Percentiles rank a stretch among this genome's conserved stretches.
phyloP scores from a whole-genome alignment of 192 early-diverging fungal species.

The Obelidium mucronatum region DNA sequence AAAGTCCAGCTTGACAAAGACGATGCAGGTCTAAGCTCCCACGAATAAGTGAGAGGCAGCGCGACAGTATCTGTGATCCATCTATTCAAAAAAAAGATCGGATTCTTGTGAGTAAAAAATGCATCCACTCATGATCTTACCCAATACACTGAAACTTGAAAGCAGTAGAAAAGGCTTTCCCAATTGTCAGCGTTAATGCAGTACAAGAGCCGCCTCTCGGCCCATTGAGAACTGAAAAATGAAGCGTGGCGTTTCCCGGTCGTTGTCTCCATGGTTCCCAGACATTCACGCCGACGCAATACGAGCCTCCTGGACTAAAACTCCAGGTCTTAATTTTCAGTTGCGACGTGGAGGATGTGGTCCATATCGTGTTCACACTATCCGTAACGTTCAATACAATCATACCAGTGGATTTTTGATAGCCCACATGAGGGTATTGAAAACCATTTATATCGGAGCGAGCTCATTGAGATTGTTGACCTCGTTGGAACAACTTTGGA shows the following conservation, averaged over 20 bases:
- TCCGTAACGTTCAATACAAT: neutral
- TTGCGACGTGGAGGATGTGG: neutral
- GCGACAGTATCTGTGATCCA: constrained; percentile 20
- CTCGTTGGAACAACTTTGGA: neutral
- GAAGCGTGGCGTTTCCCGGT: neutral
- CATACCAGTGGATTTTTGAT: neutral
- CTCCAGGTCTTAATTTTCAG: no score
- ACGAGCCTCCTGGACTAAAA: neutral
- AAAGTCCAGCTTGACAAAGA: neutral
- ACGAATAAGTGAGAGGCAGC: constrained; percentile 6
- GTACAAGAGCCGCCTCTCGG: neutral
- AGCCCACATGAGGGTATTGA: neutral
- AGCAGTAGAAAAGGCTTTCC: neutral
- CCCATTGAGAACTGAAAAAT: neutral
- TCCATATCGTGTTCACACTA: neutral
- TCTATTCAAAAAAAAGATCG: neutral
- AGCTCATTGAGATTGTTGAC: neutral
- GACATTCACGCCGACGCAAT: constrained; percentile 3
- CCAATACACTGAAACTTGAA: constrained; percentile 18
- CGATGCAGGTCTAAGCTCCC: constrained; percentile 9
- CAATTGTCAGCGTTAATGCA: neutral
- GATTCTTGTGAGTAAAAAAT: neutral
- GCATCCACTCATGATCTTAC: neutral
- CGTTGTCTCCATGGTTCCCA: neutral
- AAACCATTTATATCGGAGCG: no score